phyloP scores from a whole-genome alignment of 73 alveolate genomes.

The Halteria grandinella region DNA sequence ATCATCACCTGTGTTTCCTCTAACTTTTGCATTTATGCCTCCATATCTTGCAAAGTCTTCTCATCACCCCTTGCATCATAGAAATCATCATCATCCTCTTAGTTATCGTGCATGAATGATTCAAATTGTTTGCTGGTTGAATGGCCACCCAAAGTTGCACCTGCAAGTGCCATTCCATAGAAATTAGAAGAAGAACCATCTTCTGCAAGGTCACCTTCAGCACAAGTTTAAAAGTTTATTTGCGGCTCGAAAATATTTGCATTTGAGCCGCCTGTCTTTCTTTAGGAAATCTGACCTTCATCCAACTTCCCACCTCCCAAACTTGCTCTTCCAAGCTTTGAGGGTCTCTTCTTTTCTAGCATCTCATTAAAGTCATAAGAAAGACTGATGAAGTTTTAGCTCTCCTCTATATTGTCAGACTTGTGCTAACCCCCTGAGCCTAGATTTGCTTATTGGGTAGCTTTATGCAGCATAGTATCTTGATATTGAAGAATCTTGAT shows the following conservation, averaged over 20 bases:
- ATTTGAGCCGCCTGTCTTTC: background rate
- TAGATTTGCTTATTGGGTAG: constrained; percentile 7
- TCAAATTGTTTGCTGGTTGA: no score
- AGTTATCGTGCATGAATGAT: no score
- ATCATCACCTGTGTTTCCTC: background rate
- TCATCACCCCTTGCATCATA: constrained; percentile 44
- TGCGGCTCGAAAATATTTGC: background rate
- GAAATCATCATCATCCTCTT: constrained; percentile 42
- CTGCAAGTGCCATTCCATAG: background rate
- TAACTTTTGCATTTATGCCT: background rate
- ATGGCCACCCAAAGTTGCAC: no score
- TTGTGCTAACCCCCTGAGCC: background rate
- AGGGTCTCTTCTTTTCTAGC: constrained; percentile 28
- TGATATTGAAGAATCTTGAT: constrained; percentile 36
- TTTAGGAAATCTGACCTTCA: background rate
- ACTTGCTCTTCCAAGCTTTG: background rate
- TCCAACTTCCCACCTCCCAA: background rate
- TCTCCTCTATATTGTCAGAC: background rate
- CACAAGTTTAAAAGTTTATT: background rate
- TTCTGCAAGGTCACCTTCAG: background rate
- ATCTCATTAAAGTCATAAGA: constrained; percentile 41
- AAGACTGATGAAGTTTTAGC: constrained; percentile 20
- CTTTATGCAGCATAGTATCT: constrained; percentile 30
- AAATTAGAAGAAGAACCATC: background rate
- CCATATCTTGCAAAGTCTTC: background rate